Evolutionary conservation across 331 rosid genomes (phyloP), one percentile per base, ranked within the genome.

Genomic region (Acacia pycnantha): DNA sequence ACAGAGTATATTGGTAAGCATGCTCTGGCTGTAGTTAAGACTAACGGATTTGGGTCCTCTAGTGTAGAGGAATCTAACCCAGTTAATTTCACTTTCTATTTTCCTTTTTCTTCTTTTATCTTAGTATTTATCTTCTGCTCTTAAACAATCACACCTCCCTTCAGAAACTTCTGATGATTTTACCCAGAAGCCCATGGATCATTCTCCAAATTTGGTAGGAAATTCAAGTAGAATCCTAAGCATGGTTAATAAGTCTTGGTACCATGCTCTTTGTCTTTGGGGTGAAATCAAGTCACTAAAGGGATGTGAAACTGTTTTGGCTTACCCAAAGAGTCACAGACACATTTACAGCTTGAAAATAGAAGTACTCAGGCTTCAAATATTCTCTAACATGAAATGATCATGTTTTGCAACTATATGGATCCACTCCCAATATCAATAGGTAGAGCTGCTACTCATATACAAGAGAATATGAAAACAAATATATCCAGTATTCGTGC

Each of bases 401-500:
- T 26, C 19, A 13, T 24, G 67, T 61, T 61, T 24, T 12, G 16
- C 37, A 26, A 12, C 14, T 33, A 61, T 18, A 24, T 24, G 67
- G 33, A 61, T 61, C 31, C 65, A 9, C 2, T 22, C 5, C 66
- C 67, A 24, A 11, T 1, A 61, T 26, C 31, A 61, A 61, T 24
- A 13, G 18, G 16, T 61, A 12, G 35, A 26, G 18, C 67, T 24
- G 18, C 67, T 61, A 61, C 35, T 61, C 66, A 11, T 24, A 62
- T 29, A 11, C 7, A 14, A 16, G 70, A 64, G 10, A 64, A 27
- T 61, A 64, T 15, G 51, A 61, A 53, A 53, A 44, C 69, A 75
- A 46, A 21, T 5, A n/a, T n/a, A 68, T 81, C 65, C 77, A 79
- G 79, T 21, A 76, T 66, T 40, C 70, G 80, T 70, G 3, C 15